A percentile compares a stretch with the other conserved stretches of the same genome.
Evolutionary conservation across 176 grass and related monocot genomes (phyloP).

Genomic region (Avena eriantha): DNA sequence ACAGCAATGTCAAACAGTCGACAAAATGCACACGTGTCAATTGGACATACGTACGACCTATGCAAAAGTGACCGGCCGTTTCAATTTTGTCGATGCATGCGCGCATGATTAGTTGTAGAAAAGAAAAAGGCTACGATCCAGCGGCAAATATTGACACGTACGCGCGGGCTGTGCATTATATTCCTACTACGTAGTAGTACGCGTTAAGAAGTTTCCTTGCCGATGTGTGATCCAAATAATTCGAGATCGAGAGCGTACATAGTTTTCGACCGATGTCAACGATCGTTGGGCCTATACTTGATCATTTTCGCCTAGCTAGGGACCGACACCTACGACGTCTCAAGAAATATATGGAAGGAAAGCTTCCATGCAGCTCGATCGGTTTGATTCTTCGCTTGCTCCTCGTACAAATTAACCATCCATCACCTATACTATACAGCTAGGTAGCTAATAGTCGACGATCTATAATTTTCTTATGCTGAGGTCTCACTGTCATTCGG

Average conservation of each 20-base stretch:
- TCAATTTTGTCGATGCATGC: background rate
- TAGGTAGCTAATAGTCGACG: too few relatives aligned
- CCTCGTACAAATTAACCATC: too few relatives aligned
- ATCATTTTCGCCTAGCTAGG: background rate
- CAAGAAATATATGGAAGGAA: background rate
- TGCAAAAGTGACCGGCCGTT: background rate
- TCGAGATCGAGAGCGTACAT: background rate
- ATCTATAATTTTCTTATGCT: too few relatives aligned
- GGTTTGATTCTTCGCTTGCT: too few relatives aligned
- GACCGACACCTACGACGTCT: background rate
- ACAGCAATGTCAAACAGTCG: constrained; percentile 27
- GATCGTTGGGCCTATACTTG: background rate
- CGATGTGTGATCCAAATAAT: background rate
- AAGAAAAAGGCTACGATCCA: background rate
- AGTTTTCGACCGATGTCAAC: background rate
- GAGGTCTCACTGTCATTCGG: too few relatives aligned
- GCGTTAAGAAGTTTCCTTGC: background rate
- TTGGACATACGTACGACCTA: background rate
- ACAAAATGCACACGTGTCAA: background rate
- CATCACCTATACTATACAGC: too few relatives aligned
- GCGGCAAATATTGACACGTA: background rate
- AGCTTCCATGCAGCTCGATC: background rate
- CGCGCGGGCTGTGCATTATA: too few relatives aligned
- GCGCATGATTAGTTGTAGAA: background rate
- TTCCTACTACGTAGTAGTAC: too few relatives aligned